A percentile compares a stretch with the other conserved stretches of the same genome.
Evolutionary conservation across 192 early-diverging fungal genomes (phyloP).

Genomic region (Coemansia sp.): DNA sequence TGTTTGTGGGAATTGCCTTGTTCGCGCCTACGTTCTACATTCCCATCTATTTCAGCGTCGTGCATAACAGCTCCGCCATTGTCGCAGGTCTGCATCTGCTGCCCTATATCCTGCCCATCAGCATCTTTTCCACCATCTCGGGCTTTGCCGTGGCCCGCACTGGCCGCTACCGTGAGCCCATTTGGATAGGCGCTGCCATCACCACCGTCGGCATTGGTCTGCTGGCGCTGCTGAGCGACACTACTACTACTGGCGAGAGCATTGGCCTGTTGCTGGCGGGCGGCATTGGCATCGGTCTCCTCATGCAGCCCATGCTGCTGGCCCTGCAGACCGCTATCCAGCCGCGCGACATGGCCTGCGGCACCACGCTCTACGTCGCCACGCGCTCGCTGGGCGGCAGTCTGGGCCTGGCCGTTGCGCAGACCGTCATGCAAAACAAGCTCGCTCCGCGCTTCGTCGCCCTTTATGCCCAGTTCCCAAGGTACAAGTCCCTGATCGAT

Average conservation of each 20-base stretch:
- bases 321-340: conserved; percentile 62
- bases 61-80: conserved; percentile 65
- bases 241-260: conserved; percentile 45
- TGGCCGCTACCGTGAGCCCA: conserved; percentile 57
- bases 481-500: conserved; percentile 35
- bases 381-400: conserved; percentile 59
- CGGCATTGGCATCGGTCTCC: conserved; percentile 69
- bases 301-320: conserved; percentile 65
- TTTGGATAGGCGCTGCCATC: conserved; percentile 60
- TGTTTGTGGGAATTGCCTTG: conserved; percentile 40
- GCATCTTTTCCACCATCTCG: conserved; percentile 57
- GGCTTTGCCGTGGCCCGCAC: conserved; percentile 60
- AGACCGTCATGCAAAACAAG: conserved; percentile 59
- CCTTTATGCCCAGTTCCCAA: conserved; percentile 23
- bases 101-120: conserved; percentile 69
- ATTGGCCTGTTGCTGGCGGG: conserved; percentile 62
- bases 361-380: conserved; percentile 60
- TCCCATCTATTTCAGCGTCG: conserved; percentile 64
- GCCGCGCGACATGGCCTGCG: conserved; percentile 59
- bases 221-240: conserved; percentile 49
- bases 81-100: conserved; percentile 66
- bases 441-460: conserved; percentile 4
- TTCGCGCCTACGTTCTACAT: conserved; percentile 58
- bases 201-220: conserved; percentile 59
- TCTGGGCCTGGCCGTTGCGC: conserved; percentile 56